These are phyloP conservation scores for Mollisiaceae sp. DNA, from an alignment of 2,329 filamentous ascomycete species.

Conservation along the genomic window DNA sequence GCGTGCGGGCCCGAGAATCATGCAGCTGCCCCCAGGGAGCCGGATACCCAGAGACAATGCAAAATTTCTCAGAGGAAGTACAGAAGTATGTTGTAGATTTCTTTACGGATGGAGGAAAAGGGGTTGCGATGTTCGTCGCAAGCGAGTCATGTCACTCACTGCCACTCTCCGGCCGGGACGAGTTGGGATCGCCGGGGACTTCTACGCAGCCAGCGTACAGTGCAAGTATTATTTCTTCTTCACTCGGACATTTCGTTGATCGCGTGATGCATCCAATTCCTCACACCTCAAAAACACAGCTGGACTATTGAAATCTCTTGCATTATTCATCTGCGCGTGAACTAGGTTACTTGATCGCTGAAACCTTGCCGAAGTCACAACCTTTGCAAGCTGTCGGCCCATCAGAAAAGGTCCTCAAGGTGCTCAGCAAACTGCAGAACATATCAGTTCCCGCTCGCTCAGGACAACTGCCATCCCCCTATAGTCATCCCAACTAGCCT, in stretches of 20 bases:
- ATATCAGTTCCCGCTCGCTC: conserved; percentile 26
- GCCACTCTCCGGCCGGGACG: neutral
- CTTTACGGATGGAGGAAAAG: neutral
- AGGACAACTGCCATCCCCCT: conserved; percentile 31
- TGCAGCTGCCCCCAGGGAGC: neutral
- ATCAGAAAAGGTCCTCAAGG: conserved; percentile 16
- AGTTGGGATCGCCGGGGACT: neutral
- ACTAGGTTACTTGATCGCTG: conserved; percentile 39
- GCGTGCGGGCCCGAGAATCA: neutral
- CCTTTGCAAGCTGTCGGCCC: conserved; percentile 25
- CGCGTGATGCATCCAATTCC: neutral
- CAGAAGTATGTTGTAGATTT: neutral
- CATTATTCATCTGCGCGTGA: conserved; percentile 41
- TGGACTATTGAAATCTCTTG: conserved; percentile 36
- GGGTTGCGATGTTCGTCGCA: neutral
- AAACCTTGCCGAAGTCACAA: conserved; percentile 34
- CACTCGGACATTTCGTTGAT: conserved; percentile 1
- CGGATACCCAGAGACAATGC: neutral
- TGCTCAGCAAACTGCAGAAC: conserved; percentile 29
- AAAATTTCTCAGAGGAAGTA: neutral
- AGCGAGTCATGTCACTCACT: too few species aligned
- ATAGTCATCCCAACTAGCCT: conserved; percentile 27
- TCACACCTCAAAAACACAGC: neutral
- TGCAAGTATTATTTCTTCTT: neutral
- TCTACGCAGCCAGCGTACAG: neutral